Conservation (phyloP, 1,284 basidiomycete genomes). For the Earliella scabrosa region DNA sequence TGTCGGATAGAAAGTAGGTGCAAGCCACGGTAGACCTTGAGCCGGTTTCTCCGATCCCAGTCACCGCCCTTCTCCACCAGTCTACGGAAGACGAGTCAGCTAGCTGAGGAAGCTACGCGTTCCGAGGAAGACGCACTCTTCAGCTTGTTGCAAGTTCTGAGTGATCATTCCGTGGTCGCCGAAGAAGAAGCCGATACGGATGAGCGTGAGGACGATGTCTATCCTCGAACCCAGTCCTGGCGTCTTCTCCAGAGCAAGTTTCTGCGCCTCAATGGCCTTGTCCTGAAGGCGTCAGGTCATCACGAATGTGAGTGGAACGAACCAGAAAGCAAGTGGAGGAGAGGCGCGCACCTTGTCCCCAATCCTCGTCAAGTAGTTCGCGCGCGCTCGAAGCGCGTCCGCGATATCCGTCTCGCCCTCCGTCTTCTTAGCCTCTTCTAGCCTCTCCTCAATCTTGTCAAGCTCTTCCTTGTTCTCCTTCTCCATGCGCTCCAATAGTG, state of each 20-base stretch:
- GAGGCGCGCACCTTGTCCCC: conserved; percentile 80
- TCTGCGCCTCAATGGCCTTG: conserved; percentile 77
- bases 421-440: conserved; percentile 88
- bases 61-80: conserved; percentile 96
- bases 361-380: conserved; percentile 87
- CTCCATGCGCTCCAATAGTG: conserved; percentile 73
- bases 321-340: background rate
- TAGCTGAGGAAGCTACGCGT: background rate
- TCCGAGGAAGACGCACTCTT: conserved; percentile 61
- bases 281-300: too few relatives aligned
- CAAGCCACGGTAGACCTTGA: conserved; percentile 94
- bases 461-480: conserved; percentile 80
- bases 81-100: conserved; percentile 42
- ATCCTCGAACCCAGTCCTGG: conserved; percentile 93
- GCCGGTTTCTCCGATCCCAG: conserved; percentile 95
- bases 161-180: conserved; percentile 80
- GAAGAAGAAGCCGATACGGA: conserved; percentile 93
- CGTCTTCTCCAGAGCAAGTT: conserved; percentile 89
- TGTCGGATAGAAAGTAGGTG: conserved; percentile 87
- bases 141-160: conserved; percentile 79
- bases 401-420: conserved; percentile 95
- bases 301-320: too few relatives aligned
- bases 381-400: conserved; percentile 85
- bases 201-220: conserved; percentile 89
- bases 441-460: conserved; percentile 75